A percentile compares a stretch with the other conserved stretches of the same genome.
Conservation (phyloP, 352 stramenopile genomes). For the Phytophthora cajani region DNA sequence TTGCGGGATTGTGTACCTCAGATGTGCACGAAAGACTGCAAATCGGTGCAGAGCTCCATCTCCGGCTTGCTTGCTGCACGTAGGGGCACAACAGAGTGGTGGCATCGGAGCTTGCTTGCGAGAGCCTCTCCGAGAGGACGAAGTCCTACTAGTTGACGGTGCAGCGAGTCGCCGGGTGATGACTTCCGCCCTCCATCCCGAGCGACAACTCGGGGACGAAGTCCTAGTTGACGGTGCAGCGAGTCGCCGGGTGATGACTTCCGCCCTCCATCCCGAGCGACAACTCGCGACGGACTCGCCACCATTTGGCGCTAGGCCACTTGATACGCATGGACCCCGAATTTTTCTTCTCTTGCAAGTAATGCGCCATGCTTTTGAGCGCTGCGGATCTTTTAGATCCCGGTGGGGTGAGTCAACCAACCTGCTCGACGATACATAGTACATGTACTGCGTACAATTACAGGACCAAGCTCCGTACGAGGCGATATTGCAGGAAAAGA, state of each 20-base stretch:
- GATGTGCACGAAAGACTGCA: conserved; percentile 39
- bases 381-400: conserved; percentile 2
- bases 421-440: not conserved
- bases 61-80: conserved; percentile 25
- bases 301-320: not conserved
- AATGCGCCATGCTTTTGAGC: conserved; percentile 6
- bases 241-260: conserved; percentile 18
- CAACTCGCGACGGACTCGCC: conserved; percentile 16
- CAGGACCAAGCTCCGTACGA: too few relatives aligned
- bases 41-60: conserved; percentile 23
- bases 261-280: conserved; percentile 18
- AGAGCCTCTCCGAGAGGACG: conserved; percentile 13
- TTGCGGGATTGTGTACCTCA: conserved; percentile 28
- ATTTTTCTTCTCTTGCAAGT: conserved; percentile 21
- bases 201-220: conserved; percentile 25
- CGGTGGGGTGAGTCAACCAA: conserved; percentile 6
- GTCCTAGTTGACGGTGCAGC: not conserved
- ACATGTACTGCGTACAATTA: not conserved
- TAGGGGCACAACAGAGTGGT: too few relatives aligned
- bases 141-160: conserved; percentile 1
- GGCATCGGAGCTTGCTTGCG: not conserved
- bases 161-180: conserved; percentile 10
- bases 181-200: conserved; percentile 20
- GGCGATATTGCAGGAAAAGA: too few relatives aligned
- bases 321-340: not conserved